A percentile compares a stretch with the other conserved stretches of the same genome.
Evolutionary conservation across 2,329 filamentous ascomycete species (phyloP).

Genomic region (Myriosclerotinia duriaeana): DNA sequence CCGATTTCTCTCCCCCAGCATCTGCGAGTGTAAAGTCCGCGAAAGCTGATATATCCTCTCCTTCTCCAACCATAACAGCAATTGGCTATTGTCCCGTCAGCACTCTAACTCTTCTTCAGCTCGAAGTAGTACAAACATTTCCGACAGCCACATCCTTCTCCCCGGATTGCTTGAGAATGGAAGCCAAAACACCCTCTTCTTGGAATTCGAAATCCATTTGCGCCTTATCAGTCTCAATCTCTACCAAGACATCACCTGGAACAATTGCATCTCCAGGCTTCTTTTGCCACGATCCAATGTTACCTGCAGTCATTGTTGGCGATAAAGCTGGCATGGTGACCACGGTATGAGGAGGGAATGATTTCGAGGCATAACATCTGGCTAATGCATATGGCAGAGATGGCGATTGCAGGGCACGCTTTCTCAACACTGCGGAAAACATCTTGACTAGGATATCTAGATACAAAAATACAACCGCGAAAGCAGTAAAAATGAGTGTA

Average conservation of each 20-base stretch:
- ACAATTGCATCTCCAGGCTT: conserved; percentile 83
- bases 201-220: conserved; percentile 99
- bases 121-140: conserved; percentile 66
- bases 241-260: conserved; percentile 92
- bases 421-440: conserved; percentile 63
- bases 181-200: conserved; percentile 93
- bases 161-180: conserved; percentile 88
- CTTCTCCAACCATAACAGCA: conserved; percentile 90
- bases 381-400: conserved; percentile 55
- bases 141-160: conserved; percentile 93
- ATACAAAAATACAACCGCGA: conserved; percentile 24
- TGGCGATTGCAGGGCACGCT: conserved; percentile 56
- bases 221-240: conserved; percentile 99
- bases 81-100: conserved; percentile 69
- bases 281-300: conserved; percentile 98
- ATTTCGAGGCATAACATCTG: conserved; percentile 61
- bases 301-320: conserved; percentile 94
- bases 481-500: conserved; percentile 29
- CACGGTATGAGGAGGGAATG: conserved; percentile 90
- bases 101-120: conserved; percentile 28
- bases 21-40: conserved; percentile 85
- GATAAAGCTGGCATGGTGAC: conserved; percentile 98
- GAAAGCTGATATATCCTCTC: conserved; percentile 81
- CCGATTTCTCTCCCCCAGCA: conserved; percentile 77
- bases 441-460: conserved; percentile 45